Evolutionary conservation across 768 basidiomycete species (phyloP), one percentile per base, ranked within the genome.

Genomic region (Cyclocybe cylindracea): DNA sequence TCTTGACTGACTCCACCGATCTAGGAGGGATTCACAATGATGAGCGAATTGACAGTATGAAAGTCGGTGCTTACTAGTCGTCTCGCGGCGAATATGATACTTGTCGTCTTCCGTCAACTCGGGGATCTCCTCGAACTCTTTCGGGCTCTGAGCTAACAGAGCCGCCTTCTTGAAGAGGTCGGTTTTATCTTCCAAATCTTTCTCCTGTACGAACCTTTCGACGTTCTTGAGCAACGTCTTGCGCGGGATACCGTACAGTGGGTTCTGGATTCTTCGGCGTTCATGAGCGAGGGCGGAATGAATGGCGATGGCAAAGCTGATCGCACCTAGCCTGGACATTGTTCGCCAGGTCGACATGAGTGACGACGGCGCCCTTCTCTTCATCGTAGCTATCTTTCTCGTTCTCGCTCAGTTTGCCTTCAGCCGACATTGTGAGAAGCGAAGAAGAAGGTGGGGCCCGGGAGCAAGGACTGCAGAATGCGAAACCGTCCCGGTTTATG

Each of bases 71-170:
- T 41, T 13, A 78, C 76, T 74, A 19, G 77, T 77, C 3, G 68
- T 71, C 66, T 80, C 79, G 24, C 77, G 71, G 32, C 78, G 69
- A 45, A 79, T 73, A 9, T 66, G 54, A n/a, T 53, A 68, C 55
- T 61, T 71, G 47, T 77, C 75, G 5, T 60, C 66, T 36, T 76
- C 71, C 11, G 68, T 69, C 7, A 76, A 61, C 36, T 71, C 70
- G 1, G 67, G 53, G 3, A 75, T 62, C 40, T 50, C 63, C 54
- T 75, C 82, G 51, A 80, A 85, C 50, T 70, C 53, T 60, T 61
- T 63, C 0, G 87, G 84, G 51, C 82, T 79, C 61, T 91, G 89
- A 1, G 90, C 89, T 16, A 91, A 61, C 7, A 91, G 70, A 0
- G 91, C 91, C 14, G 83, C 89, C 69, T 87, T 90, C 61, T 78